A percentile compares a stretch with the other conserved stretches of the same genome.
These are phyloP conservation scores for Clonostachys sp. DNA, from an alignment of 2,329 filamentous ascomycete species.

Conservation along the genomic window DNA sequence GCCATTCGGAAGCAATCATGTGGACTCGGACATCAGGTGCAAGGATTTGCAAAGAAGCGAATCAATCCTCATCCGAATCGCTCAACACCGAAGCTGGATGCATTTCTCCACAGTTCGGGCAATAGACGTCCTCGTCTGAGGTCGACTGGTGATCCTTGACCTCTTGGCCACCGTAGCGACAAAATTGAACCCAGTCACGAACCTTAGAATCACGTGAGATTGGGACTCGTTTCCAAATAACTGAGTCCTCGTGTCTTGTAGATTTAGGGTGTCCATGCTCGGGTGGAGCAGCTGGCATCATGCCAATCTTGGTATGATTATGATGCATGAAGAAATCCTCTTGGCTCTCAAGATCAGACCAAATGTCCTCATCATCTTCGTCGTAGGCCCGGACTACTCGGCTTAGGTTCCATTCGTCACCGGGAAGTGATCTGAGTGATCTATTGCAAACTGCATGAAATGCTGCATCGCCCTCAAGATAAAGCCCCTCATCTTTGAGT, in stretches of 20 bases:
- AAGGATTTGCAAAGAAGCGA: too few relatives aligned
- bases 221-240: constrained; percentile 49
- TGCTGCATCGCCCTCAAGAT: constrained; percentile 37
- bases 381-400: constrained; percentile 41
- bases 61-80: too few relatives aligned
- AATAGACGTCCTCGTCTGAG: constrained; percentile 24
- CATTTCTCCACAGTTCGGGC: constrained; percentile 32
- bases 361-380: constrained; percentile 12
- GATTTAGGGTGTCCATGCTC: constrained; percentile 37
- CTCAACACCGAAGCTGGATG: constrained; percentile 9
- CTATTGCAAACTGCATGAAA: constrained; percentile 32
- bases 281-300: constrained; percentile 31
- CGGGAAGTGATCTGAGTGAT: constrained; percentile 30
- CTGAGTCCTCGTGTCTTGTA: constrained; percentile 13
- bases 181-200: constrained; percentile 45
- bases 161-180: constrained; percentile 29
- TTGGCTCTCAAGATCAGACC: constrained; percentile 13
- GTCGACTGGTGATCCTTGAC: constrained; percentile 21
- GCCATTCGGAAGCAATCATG: too few relatives aligned
- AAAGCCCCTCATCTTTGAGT: constrained; percentile 47
- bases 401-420: constrained; percentile 26
- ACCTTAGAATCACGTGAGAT: constrained; percentile 27
- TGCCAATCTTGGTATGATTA: constrained; percentile 17
- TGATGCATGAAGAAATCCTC: constrained; percentile 4
- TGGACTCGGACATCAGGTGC: too few relatives aligned